Evolutionary conservation across 257 asterid species (phyloP).

Genomic region (Solanum corneliomulleri): DNA sequence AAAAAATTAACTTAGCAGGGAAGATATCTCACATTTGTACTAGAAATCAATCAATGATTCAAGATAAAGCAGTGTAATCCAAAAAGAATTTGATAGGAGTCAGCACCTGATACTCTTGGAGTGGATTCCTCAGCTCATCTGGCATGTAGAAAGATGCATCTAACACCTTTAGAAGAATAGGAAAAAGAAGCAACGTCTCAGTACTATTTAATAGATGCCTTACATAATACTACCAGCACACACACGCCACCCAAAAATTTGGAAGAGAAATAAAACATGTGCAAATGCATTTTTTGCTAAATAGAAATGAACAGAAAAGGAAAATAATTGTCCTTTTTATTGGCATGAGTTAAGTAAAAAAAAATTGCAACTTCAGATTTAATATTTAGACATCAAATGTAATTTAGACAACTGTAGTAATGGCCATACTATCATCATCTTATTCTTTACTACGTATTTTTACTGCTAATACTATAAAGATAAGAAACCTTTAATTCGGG

Average conservation of each 20-base stretch:
- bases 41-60: too few species aligned
- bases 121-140: constrained; percentile 86
- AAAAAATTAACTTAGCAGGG: background rate
- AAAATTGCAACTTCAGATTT: background rate
- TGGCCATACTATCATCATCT: background rate
- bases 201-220: background rate
- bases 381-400: background rate
- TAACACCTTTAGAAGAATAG: constrained; percentile 41
- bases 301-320: background rate
- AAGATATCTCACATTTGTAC: constrained; percentile 42
- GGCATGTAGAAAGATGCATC: constrained; percentile 99
- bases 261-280: background rate
- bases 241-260: background rate
- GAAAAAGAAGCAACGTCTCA: background rate
- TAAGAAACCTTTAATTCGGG: constrained; percentile 73
- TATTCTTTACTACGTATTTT: background rate
- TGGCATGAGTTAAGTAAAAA: background rate
- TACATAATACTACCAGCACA: background rate
- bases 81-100: background rate
- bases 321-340: background rate
- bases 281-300: background rate
- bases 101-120: constrained; percentile 89
- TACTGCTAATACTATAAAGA: background rate
- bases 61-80: too few species aligned
- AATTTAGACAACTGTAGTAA: background rate